Evolutionary conservation across 2,329 filamentous ascomycete species (phyloP), one percentile per base, ranked within the genome.

Genomic region (Pseudodiploospora longispora): DNA sequence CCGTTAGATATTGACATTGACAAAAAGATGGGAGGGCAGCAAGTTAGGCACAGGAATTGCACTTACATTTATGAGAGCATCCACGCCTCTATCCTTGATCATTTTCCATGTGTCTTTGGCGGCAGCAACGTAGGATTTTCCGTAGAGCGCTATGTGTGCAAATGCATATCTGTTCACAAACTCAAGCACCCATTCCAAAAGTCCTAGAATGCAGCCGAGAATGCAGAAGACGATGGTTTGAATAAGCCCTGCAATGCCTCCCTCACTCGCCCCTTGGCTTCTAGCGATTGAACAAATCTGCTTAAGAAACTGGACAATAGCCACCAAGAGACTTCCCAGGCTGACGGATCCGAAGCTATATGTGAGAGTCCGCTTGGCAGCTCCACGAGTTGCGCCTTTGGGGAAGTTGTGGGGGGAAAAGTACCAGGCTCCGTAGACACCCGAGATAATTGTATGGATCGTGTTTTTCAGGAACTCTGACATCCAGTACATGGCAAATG

Each of bases 131-230:
- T 96, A 97, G 1, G 85, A 69, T 63, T 94, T 94, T 12, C 91
- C 91, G 59, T 96, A 96, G 0, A 96, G 72, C 0, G 91, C 89
- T 58, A 97, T 95, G 59, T 96, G 88, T 30, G 82, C 89, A 65
- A 94, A 95, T 1, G 89, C 89, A 54, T 94, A 95, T 54, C 88
- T 81, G 66, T 97, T 97, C 66, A 95, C 74, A 57, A 95, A 93
- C 51, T 88, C 75, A 1, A 93, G 80, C 1, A 83, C 83, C 89
- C 91, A 96, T 53, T 95, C 80, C 2, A 96, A 67, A 2, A 95
- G 58, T 3, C 76, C 69, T 45, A 96, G 82, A 38, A 96, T 59
- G 60, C 87, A 95, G 9, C 82, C 78, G 1, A 95, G 65, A 40
- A 88, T 61, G 61, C 87, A 94, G 61, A 87, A 87, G 29, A 86